Percentiles rank a stretch among this genome's conserved stretches.
phyloP scores from a whole-genome alignment of 805 yeast genomes.

The Ogataea populi-albae region DNA sequence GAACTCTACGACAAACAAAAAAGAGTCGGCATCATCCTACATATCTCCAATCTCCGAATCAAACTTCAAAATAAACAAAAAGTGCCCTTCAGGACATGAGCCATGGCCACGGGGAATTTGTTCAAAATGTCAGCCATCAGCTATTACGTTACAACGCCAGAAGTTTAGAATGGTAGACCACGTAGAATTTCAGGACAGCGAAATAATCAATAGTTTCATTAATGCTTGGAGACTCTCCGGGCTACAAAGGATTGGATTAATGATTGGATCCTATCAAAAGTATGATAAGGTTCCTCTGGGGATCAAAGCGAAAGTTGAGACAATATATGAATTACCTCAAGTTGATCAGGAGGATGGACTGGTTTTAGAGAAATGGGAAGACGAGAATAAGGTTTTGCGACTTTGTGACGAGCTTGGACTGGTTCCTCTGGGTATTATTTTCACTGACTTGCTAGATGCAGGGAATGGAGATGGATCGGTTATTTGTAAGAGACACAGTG shows the following conservation, averaged over 20 bases:
- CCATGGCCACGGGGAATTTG: constrained; percentile 97
- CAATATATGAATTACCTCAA: constrained; percentile 93
- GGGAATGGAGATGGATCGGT: constrained; percentile 88
- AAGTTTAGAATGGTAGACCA: constrained; percentile 95
- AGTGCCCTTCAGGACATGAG: constrained; percentile 77
- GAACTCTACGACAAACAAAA: constrained; percentile 63
- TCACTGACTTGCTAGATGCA: constrained; percentile 86
- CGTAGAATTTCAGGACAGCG: constrained; percentile 80
- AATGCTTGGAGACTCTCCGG: constrained; percentile 92
- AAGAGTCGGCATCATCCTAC: constrained; percentile 58
- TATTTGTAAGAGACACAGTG: constrained; percentile 87
- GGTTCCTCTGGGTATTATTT: constrained; percentile 74
- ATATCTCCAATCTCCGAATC: constrained; percentile 79
- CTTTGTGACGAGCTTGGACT: constrained; percentile 62
- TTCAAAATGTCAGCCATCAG: constrained; percentile 94
- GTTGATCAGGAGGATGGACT: constrained; percentile 83
- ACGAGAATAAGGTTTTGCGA: constrained; percentile 49
- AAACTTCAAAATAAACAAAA: constrained; percentile 56
- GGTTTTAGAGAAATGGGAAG: constrained; percentile 53
- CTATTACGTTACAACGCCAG: constrained; percentile 89
- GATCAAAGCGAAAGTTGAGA: constrained; percentile 88
- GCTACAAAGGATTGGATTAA: constrained; percentile 77
- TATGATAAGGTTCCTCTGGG: constrained; percentile 90
- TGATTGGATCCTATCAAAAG: constrained; percentile 76
- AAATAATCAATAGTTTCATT: constrained; percentile 75